A percentile compares a stretch with the other conserved stretches of the same genome.
phyloP scores from a whole-genome alignment of 371 early-diverging fungal species.

The Conidiobolus incongruus region DNA sequence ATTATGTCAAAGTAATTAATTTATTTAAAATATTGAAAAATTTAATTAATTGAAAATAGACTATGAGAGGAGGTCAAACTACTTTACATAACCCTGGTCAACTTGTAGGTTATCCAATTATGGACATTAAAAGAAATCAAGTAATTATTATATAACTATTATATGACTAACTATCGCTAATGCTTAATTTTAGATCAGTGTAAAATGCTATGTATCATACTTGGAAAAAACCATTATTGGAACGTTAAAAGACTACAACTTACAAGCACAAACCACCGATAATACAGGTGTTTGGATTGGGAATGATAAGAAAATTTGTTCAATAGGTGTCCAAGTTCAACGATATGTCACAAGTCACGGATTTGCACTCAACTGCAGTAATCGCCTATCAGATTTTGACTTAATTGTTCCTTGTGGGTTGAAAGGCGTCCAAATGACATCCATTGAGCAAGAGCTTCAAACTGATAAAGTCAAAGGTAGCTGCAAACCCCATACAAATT shows the following conservation, averaged over 20 bases:
- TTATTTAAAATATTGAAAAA: background rate
- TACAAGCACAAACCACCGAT: conserved; percentile 39
- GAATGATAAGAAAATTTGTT: conserved; percentile 19
- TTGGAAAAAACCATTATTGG: conserved; percentile 59
- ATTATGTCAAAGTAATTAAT: conserved; percentile 39
- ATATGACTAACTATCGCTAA: background rate
- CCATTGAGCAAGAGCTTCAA: conserved; percentile 19
- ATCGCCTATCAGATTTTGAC: conserved; percentile 62
- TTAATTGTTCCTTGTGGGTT: conserved; percentile 86
- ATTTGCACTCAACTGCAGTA: conserved; percentile 76
- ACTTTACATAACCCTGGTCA: conserved; percentile 97
- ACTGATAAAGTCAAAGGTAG: too few relatives aligned
- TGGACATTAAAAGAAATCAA: conserved; percentile 42
- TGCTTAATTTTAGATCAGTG: conserved; percentile 19
- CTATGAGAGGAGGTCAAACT: conserved; percentile 75
- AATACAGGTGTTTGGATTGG: conserved; percentile 78
- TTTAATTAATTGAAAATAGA: conserved; percentile 9
- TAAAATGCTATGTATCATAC: conserved; percentile 52
- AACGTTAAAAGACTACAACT: conserved; percentile 31
- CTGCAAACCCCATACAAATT: too few relatives aligned
- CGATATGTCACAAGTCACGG: conserved; percentile 85
- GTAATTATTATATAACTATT: too few relatives aligned
- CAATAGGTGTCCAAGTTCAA: conserved; percentile 64
- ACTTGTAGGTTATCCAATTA: conserved; percentile 83
- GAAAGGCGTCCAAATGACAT: conserved; percentile 48